These are phyloP conservation scores for Limnanthes douglasii DNA, from an alignment of 345 rosid genomes.

Conservation along the genomic window DNA sequence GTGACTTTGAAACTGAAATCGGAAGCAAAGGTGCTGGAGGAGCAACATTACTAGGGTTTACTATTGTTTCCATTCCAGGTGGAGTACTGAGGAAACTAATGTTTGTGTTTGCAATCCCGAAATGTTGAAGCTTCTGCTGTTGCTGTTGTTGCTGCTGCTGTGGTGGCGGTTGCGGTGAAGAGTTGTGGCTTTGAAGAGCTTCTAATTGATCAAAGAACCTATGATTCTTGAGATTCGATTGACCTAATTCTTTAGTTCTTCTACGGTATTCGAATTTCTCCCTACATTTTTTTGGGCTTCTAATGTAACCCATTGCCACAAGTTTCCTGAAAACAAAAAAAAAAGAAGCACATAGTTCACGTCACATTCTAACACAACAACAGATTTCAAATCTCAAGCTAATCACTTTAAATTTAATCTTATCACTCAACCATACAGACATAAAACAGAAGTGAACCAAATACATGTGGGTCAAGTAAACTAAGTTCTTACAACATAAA, in stretches of 20 bases:
- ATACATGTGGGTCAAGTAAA: no score
- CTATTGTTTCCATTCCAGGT: constrained; percentile 11
- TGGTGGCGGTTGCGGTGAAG: constrained; percentile 8
- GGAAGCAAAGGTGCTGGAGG: constrained; percentile 11
- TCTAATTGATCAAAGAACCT: constrained; percentile 72
- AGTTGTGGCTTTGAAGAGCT: constrained; percentile 35
- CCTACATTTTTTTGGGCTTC: constrained; percentile 80
- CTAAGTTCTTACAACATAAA: no score
- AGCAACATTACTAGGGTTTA: constrained; percentile 13
- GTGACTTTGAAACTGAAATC: constrained; percentile 15
- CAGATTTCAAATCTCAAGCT: not conserved
- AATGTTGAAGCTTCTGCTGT: constrained; percentile 7
- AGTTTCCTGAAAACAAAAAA: constrained; percentile 35
- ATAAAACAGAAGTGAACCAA: no score
- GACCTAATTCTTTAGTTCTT: constrained; percentile 71
- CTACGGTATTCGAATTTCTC: constrained; percentile 96
- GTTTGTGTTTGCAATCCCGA: constrained; percentile 5
- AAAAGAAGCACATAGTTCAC: not conserved
- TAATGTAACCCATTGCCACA: constrained; percentile 53
- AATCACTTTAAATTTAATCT: no score
- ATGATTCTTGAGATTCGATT: constrained; percentile 56
- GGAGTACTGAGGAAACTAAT: not conserved
- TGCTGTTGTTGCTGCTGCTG: constrained; percentile 3
- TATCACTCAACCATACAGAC: no score
- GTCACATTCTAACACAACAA: not conserved